Base-by-base conservation (phyloP, 805 yeast species). In the Dipodascus albidus region DNA sequence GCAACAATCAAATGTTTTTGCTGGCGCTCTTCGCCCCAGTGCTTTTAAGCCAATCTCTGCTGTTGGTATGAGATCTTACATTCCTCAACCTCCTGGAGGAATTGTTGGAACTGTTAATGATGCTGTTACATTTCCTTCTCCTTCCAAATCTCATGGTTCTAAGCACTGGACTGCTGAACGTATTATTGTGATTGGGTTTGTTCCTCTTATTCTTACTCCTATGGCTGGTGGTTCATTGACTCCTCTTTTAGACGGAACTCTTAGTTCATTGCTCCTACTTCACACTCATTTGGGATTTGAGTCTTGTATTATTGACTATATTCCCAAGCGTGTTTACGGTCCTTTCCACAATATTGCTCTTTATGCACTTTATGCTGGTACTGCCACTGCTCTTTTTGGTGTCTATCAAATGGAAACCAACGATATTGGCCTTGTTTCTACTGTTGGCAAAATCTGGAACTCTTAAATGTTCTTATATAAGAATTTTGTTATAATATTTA, bases 141-240 rank as follows among this genome's bases (percentile, higher is more conserved):
- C 82, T 3, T 74, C 78, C 63, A 79, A 75, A 59, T 64, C 74
- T 51, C 90, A 88, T 64, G 97, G 98, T 50, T 85, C 95, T 22
- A 77, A 80, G 67, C 98, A 90, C 74, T 91, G 99, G 99, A 74
- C 86, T n/a, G 82, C 83, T 62, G 99, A 91, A 74, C 80, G 87
- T 60, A 63, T 79, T 2, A 71, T 88, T 35, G 76, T 95, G 2
- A 67, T 83, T 17, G 80, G 83, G 9, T 72, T 90, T 67, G 76
- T 88, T 22, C 99, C 99, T 31, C 72, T 91, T 56, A 75, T 82
- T 24, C 76, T 83, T 42, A 71, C 82, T 21, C 96, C 98, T 21
- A 78, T 89, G 59, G 77, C 84, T 41, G 76, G 84, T 49, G 96
- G 96, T 24, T 78, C 83, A 15, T 69, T 80, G 58, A 74, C 82